Base-by-base conservation (phyloP, 257 asterid species). In the Cordia subcordata region DNA sequence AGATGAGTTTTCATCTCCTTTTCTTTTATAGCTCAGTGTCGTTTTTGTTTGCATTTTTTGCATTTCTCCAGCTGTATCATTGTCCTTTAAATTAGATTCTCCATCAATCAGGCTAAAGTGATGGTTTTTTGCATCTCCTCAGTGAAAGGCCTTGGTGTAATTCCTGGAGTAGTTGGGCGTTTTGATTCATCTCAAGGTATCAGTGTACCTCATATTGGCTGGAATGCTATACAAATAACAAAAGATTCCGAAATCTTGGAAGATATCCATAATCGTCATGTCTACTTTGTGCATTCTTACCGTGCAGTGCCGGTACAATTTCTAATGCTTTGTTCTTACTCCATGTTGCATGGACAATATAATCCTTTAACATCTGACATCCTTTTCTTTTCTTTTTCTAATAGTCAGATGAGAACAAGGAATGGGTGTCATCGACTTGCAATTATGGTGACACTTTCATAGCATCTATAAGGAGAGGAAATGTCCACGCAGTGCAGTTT, bases 131-230 rank as follows among this genome's bases (percentile, higher is more conserved):
- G 4, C 57, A 18, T 73, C 71, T 52, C 66, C 55, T 60, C 81
- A 92, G 99, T 92, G 75, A 81, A 81, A 78, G 99, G 99, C 61
- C 96, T 92, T 57, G 99, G 99, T 74, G 65, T 88, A 67, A 82
- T 92, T 74, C 99, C 99, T 62, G 99, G 99, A 33, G 74, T 80
- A 27, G 95, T 92, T 68, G 91, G 95, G 37, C 92, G 95, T 33
- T 92, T 92, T 72, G 97, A 92, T 79, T 82, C 99, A 22, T 82
- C 96, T 54, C 78, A 78, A 69, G 96, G 95, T 60, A 63, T 72
- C 58, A 78, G 80, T 59, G 96, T 92, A 65, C 99, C 99, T 69
- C 99, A 92, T 76, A 92, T 92, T 76, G 99, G 99, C 50, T 92
- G 97, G 99, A 86, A 92, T 78, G 90, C 96, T 46, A 73, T 92